phyloP scores from a whole-genome alignment of 2,329 filamentous ascomycete species.

The Verticillium zaregamsianum region DNA sequence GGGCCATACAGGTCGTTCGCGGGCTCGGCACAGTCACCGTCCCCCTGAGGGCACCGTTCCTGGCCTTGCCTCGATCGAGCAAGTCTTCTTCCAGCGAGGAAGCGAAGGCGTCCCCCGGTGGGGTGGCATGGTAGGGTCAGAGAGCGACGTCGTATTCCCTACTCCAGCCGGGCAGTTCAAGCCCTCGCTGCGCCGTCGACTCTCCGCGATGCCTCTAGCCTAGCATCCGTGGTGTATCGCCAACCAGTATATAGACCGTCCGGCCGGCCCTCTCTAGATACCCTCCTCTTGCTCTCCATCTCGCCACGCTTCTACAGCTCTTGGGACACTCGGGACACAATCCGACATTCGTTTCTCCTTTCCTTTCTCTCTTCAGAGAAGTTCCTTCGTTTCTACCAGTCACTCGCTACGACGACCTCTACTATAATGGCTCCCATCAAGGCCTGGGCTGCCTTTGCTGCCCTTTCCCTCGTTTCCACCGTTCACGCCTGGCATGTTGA shows the following conservation, averaged over 20 bases:
- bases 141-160: not conserved
- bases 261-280: not conserved
- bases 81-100: not conserved
- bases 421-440: constrained; percentile 26
- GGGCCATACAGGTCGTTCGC: not conserved
- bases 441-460: constrained; percentile 30
- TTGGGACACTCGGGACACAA: not conserved
- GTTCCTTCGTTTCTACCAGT: constrained; percentile 10
- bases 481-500: constrained; percentile 38
- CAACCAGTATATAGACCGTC: not conserved
- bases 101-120: not conserved
- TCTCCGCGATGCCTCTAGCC: not conserved
- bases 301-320: not conserved
- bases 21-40: not conserved
- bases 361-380: constrained; percentile 13
- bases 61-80: not conserved
- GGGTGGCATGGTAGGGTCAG: not conserved
- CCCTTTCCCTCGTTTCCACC: constrained; percentile 29
- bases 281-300: not conserved
- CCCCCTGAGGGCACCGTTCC: not conserved
- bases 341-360: constrained; percentile 14
- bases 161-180: not conserved
- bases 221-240: not conserved
- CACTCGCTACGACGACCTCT: constrained; percentile 9
- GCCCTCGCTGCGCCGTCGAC: not conserved